phyloP scores from a whole-genome alignment of 371 early-diverging fungal species.

The Mucor piriformis region DNA sequence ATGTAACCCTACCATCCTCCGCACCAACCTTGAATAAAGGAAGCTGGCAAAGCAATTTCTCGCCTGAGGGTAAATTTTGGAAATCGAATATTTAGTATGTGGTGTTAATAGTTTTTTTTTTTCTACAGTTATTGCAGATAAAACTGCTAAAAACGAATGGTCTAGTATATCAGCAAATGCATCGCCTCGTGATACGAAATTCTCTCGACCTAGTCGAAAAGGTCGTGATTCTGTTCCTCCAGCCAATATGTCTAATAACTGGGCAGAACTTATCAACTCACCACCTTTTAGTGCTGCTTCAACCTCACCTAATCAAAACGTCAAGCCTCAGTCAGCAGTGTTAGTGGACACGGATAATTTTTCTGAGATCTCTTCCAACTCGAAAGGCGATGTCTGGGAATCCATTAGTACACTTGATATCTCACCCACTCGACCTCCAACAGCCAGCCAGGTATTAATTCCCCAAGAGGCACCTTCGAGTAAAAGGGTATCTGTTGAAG shows the following conservation, averaged over 20 bases:
- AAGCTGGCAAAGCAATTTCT: not conserved
- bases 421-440: not conserved
- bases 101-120: no score
- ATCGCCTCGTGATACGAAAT: not conserved
- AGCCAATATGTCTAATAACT: not conserved
- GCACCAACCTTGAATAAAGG: no score
- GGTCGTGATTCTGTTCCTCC: not conserved
- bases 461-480: not conserved
- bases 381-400: conserved; percentile 10
- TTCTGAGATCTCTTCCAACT: not conserved
- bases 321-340: not conserved
- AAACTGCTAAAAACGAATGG: conserved; percentile 5
- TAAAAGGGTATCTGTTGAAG: not conserved
- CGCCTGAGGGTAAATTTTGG: not conserved
- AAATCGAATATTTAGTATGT: no score
- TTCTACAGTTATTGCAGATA: not conserved
- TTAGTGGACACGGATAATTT: not conserved
- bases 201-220: not conserved
- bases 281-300: not conserved
- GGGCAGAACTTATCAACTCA: not conserved
- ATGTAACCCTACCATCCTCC: no score
- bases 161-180: not conserved
- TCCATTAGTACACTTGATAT: not conserved
- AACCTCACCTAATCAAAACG: not conserved
- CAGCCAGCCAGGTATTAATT: not conserved